These are phyloP conservation scores for Letharia columbiana DNA, from an alignment of 495 filamentous ascomycete genomes.

Conservation along the genomic window DNA sequence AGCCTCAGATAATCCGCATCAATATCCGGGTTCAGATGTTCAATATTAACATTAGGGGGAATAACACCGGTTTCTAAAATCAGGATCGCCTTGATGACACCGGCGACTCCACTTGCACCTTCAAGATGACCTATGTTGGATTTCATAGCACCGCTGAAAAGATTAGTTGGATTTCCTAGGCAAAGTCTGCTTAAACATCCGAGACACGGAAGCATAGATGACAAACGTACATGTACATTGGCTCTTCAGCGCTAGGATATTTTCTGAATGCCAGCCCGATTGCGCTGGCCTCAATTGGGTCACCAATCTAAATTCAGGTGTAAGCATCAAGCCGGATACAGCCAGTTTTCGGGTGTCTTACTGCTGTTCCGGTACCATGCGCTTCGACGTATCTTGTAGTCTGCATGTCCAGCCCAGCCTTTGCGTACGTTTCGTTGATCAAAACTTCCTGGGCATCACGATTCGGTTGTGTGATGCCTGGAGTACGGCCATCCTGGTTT, in stretches of 20 bases:
- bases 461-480: constrained; percentile 36
- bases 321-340: too few relatives aligned
- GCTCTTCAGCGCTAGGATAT: too few relatives aligned
- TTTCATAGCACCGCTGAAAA: constrained; percentile 32
- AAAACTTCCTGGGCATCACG: constrained; percentile 28
- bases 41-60: background rate
- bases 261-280: too few relatives aligned
- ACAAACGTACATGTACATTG: too few relatives aligned
- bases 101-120: constrained; percentile 30
- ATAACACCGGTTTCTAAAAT: background rate
- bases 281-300: too few relatives aligned
- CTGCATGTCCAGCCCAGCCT: constrained; percentile 29
- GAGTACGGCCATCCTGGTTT: constrained; percentile 46
- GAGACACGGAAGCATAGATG: too few relatives aligned
- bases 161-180: background rate
- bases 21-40: too few relatives aligned
- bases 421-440: constrained; percentile 37
- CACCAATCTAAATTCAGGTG: too few relatives aligned
- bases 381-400: constrained; percentile 40
- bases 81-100: constrained; percentile 31
- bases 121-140: constrained; percentile 37
- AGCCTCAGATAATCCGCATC: too few relatives aligned
- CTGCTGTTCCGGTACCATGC: constrained; percentile 43
- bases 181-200: too few relatives aligned
- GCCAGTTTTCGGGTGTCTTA: too few relatives aligned